Base-by-base conservation (phyloP, 768 basidiomycete genomes). In the Kwoniella botswanensis region DNA sequence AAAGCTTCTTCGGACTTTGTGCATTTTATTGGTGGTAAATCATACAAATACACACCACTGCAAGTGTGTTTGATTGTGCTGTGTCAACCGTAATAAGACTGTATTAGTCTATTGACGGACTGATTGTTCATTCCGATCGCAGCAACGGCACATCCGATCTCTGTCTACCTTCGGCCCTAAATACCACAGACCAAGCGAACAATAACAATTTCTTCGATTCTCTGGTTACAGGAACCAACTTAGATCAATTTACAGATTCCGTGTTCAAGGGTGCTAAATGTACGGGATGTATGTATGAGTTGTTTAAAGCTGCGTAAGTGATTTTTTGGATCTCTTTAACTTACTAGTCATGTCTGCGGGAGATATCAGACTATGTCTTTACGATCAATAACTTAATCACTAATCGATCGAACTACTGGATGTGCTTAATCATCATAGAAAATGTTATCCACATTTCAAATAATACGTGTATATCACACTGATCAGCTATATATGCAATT, bases 221-320 rank as follows among this genome's bases (percentile, higher is more conserved):
- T 50, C 71, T 83, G 1, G 63, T 79, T 0, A 71, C 79, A 15
- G 80, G 80, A 7, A 71, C 55, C 13, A 73, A 76, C 21, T 64
- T 83, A 12, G 53, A 73, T 12, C 74, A 78, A 64, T 83, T 78
- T 63, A 60, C 56, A 18, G 73, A 76, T 46, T 73, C 61, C 7
- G 78, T 81, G 15, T 83, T 80, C 46, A 69, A 55, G 4, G 50
- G 61, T 3, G 72, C 78, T n/a, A 29, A 71, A 71, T 83, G 82
- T 68, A 75, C 76, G 4, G 82, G 82, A 29, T 83, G 82, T 56
- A 78, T 80, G 75, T 76, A 80, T 64, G 80, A 83, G 66, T 46
- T 83, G 46, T 81, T 76, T 69, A 83, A 83, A 67, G 75, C 82
- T 13, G 77, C 80, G 77, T 79, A 26, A 71, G 78, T 79, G 12